Percentiles rank a stretch among this genome's conserved stretches.
These are phyloP conservation scores for Eucalyptus victrix DNA, from an alignment of 345 rosid species.

Conservation along the genomic window DNA sequence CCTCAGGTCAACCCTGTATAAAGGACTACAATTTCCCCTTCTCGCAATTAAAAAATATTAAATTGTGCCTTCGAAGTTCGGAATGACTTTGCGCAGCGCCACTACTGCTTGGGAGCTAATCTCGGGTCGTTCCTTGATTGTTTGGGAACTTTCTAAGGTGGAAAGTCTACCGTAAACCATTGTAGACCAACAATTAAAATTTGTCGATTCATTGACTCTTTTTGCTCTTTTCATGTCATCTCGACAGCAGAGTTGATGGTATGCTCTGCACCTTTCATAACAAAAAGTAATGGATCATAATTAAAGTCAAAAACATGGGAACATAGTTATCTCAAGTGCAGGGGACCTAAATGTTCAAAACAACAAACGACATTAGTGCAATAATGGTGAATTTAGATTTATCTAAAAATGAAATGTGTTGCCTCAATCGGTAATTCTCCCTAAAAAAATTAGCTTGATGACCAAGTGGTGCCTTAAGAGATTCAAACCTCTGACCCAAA, in stretches of 20 bases:
- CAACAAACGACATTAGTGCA: neutral
- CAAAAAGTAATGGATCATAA: neutral
- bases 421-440: neutral
- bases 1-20: neutral
- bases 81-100: neutral
- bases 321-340: neutral
- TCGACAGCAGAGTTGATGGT: fast-evolving
- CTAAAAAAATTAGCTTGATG: neutral
- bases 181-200: fast-evolving
- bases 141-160: neutral
- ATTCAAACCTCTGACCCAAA: neutral
- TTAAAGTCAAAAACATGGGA: neutral
- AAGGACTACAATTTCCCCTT: neutral
- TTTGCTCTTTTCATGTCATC: fast-evolving
- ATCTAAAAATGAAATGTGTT: too few species aligned
- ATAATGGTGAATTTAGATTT: too few species aligned
- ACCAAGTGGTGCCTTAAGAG: neutral
- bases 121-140: neutral
- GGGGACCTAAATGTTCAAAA: neutral
- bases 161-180: fast-evolving
- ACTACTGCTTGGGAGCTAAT: fast-evolving
- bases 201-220: fast-evolving
- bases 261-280: neutral
- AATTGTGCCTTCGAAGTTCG: neutral
- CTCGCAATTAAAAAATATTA: neutral